These are phyloP conservation scores for Aspergillus fijiensis DNA, from an alignment of 2,329 filamentous ascomycete genomes.

Conservation along the genomic window DNA sequence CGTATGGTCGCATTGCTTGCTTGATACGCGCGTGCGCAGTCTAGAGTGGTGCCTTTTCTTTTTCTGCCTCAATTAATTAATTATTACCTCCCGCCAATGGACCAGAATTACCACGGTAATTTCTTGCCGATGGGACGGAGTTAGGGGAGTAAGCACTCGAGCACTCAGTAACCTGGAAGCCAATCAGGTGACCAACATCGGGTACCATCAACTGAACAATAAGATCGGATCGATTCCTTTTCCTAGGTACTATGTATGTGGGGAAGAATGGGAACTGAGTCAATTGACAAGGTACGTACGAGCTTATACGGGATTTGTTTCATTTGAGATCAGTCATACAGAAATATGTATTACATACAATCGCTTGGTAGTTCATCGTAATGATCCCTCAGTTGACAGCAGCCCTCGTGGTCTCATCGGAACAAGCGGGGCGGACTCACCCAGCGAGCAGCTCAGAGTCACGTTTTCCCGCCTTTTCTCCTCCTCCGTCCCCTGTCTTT, in stretches of 20 bases:
- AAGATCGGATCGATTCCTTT: not conserved
- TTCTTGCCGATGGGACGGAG: not conserved
- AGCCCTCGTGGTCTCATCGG: constrained; percentile 23
- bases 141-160: not conserved
- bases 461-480: constrained; percentile 14
- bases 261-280: not conserved
- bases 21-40: not conserved
- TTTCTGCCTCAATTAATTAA: not conserved
- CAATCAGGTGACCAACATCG: too few relatives aligned
- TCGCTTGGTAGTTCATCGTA: constrained; percentile 1
- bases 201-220: not conserved
- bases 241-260: not conserved
- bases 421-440: constrained; percentile 19
- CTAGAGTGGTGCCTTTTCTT: not conserved
- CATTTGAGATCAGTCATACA: not conserved
- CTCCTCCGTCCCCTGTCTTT: constrained; percentile 1
- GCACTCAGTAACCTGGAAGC: too few relatives aligned
- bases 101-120: not conserved
- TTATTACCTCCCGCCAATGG: not conserved
- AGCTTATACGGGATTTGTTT: not conserved
- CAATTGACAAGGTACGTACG: not conserved
- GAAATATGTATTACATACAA: constrained; percentile 15
- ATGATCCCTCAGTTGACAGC: constrained; percentile 5
- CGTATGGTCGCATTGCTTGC: not conserved
- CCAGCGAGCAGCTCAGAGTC: constrained; percentile 19